phyloP scores from a whole-genome alignment of 1,284 basidiomycete species.

The Trichosporon sp. region DNA sequence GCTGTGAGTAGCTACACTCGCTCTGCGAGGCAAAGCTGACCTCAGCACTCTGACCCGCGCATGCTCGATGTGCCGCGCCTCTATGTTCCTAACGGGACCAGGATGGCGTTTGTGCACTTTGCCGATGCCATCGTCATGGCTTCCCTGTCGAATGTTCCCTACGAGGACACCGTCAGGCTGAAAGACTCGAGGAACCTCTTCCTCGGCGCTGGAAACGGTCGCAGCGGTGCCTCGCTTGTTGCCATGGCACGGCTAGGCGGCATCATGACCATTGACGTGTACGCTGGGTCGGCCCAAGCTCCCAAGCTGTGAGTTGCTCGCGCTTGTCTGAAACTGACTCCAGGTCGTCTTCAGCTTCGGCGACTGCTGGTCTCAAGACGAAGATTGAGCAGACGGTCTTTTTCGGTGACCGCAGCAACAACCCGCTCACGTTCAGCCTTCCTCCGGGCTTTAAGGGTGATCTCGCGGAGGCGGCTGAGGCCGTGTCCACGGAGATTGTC shows the following conservation, averaged over 20 bases:
- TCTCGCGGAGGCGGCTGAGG: conserved; percentile 58
- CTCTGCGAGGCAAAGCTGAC: background rate
- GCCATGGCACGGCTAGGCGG: conserved; percentile 51
- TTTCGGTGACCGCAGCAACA: conserved; percentile 59
- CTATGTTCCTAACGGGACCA: conserved; percentile 41
- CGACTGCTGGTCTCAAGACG: conserved; percentile 56
- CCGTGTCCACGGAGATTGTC: conserved; percentile 59
- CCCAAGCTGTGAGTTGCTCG: conserved; percentile 25
- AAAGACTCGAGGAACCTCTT: conserved; percentile 37
- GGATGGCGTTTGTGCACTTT: conserved; percentile 55
- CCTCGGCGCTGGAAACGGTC: conserved; percentile 3
- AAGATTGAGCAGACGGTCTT: conserved; percentile 63
- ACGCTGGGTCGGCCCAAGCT: conserved; percentile 28
- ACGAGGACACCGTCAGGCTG: conserved; percentile 52
- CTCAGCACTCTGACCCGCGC: conserved; percentile 52
- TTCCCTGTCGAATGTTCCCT: conserved; percentile 43
- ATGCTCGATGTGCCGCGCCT: conserved; percentile 55
- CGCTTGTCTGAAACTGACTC: conserved; percentile 10
- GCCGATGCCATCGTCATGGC: conserved; percentile 53
- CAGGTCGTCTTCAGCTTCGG: conserved; percentile 31
- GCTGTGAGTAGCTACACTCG: conserved; percentile 36
- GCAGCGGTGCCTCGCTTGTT: conserved; percentile 35
- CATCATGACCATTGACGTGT: conserved; percentile 48
- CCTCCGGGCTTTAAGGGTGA: conserved; percentile 57
- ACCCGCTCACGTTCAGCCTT: conserved; percentile 61